Evolutionary conservation across 2,329 filamentous ascomycete genomes (phyloP), one percentile per base, ranked within the genome.

Genomic region (Penicillium sp.): DNA sequence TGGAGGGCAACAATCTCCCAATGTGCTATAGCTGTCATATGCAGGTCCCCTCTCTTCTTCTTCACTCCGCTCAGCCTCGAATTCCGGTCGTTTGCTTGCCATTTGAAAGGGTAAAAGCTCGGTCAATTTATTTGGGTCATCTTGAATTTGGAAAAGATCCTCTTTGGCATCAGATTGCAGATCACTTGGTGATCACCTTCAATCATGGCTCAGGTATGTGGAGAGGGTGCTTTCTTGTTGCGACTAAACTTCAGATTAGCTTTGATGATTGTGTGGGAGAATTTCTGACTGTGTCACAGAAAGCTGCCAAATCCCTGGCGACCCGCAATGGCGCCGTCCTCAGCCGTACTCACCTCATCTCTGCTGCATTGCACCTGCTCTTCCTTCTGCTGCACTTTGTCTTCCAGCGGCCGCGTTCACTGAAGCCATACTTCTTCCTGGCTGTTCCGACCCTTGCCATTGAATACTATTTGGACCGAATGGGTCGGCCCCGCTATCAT

Each of bases 391-490:
- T 89, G 59, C 86, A 89, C 74, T 82, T 89, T 67, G 67, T 84
- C 54, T 68, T 89, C 70, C 78, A 90, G 73, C 83, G 88, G 69
- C 80, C 82, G 59, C 81, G 84, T 35, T 88, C 81, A 13, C 71
- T 87, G 23, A 75, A 87, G 51, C 80, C 86, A 59, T 99, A 96
- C 76, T 72, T 86, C 58, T 61, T 92, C 42, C 79, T 97, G 62
- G 91, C 89, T 3, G 73, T 84, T 0, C 94, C 94, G 0, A 86
- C 88, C 52, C 82, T 96, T 52, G 71, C 88, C 66, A 91, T 94
- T 77, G 87, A 97, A 74, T 89, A 90, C 71, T 87, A 91, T 68
- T 88, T 99, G 61, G 94, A 99, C 76, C 84, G 84, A 47, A 86
- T 92, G 8, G 91, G 90, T 13, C 89, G 93, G 10, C 94, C 94